Percentiles rank a stretch among this genome's conserved stretches.
phyloP scores from a whole-genome alignment of 1,139 yeast genomes.

The Tardiomyces blankii region DNA sequence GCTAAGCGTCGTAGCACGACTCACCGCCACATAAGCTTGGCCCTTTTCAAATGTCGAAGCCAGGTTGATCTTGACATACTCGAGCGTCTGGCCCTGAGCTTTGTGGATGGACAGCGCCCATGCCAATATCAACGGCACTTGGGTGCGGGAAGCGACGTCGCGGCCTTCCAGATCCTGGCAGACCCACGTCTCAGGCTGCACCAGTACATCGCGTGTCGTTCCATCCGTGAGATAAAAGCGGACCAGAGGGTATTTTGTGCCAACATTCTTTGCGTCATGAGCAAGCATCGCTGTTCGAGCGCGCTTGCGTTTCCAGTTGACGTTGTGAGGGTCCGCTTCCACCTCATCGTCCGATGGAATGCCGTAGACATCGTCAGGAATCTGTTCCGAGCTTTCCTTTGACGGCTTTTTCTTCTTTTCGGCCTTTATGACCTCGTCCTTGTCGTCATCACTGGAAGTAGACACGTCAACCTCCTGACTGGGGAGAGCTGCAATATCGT shows the following conservation, averaged over 20 bases:
- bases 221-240: slow-evolving; percentile 64
- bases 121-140: slow-evolving; percentile 64
- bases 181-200: slow-evolving; percentile 47
- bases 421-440: slow-evolving; percentile 25
- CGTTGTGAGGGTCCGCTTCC: slow-evolving; percentile 1
- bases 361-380: slow-evolving; percentile 1
- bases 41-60: slow-evolving; percentile 68
- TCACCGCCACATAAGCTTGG: slow-evolving; percentile 82
- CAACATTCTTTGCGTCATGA: slow-evolving; percentile 5
- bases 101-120: slow-evolving; percentile 91
- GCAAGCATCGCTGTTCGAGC: slow-evolving; percentile 22
- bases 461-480: slow-evolving; percentile 38
- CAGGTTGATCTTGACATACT: slow-evolving; percentile 65
- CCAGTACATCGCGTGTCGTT: slow-evolving; percentile 57
- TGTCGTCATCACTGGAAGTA: slow-evolving; percentile 42
- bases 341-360: slow-evolving; percentile 1
- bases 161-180: slow-evolving; percentile 4
- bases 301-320: not conserved
- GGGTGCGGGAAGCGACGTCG: slow-evolving; percentile 33
- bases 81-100: slow-evolving; percentile 85
- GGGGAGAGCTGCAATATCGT: slow-evolving; percentile 4
- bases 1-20: slow-evolving; percentile 74
- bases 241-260: slow-evolving; percentile 52
- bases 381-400: not conserved
- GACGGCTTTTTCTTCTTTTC: slow-evolving; percentile 12